Percentiles rank a stretch among this genome's conserved stretches.
Evolutionary conservation across 352 stramenopile species (phyloP).

Genomic region (Nothophytophthora sp.): DNA sequence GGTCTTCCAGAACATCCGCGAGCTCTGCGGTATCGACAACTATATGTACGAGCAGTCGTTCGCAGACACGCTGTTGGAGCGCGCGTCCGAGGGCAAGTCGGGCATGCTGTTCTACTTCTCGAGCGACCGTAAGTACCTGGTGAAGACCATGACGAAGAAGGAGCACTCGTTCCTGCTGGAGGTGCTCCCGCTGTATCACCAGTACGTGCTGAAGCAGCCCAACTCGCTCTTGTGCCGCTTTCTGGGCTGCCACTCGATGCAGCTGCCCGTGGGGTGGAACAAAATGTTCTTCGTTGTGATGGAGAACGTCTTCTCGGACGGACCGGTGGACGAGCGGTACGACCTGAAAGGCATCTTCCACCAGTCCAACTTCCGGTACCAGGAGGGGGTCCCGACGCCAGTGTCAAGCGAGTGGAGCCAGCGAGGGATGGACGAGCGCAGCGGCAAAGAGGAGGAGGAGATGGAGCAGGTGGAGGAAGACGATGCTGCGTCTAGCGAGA

Average conservation of each 20-base stretch:
- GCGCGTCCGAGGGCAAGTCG: constrained; percentile 83
- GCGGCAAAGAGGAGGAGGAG: constrained; percentile 28
- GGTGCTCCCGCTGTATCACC: constrained; percentile 82
- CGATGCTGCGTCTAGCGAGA: constrained; percentile 28
- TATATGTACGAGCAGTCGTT: constrained; percentile 85
- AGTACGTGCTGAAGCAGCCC: constrained; percentile 84
- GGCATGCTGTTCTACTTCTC: constrained; percentile 91
- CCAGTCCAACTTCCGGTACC: constrained; percentile 51
- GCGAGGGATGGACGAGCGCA: too few relatives aligned
- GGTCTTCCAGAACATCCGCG: constrained; percentile 85
- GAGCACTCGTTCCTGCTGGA: constrained; percentile 85
- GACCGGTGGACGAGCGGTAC: constrained; percentile 78
- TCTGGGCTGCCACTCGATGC: constrained; percentile 87
- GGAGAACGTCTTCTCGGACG: constrained; percentile 86
- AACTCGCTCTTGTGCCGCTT: constrained; percentile 83
- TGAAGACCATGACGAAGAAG: constrained; percentile 91
- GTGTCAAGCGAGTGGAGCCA: constrained; percentile 35
- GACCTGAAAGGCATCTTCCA: constrained; percentile 86
- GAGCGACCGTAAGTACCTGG: constrained; percentile 81
- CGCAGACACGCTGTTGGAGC: constrained; percentile 79
- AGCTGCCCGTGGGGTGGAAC: constrained; percentile 89
- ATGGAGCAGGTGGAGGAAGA: constrained; percentile 19
- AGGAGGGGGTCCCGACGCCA: constrained; percentile 42
- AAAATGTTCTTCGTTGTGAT: constrained; percentile 92
- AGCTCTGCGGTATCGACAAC: constrained; percentile 80